Evolutionary conservation across 805 yeast species (phyloP).

Genomic region (Metschnikowia amazonensis): DNA sequence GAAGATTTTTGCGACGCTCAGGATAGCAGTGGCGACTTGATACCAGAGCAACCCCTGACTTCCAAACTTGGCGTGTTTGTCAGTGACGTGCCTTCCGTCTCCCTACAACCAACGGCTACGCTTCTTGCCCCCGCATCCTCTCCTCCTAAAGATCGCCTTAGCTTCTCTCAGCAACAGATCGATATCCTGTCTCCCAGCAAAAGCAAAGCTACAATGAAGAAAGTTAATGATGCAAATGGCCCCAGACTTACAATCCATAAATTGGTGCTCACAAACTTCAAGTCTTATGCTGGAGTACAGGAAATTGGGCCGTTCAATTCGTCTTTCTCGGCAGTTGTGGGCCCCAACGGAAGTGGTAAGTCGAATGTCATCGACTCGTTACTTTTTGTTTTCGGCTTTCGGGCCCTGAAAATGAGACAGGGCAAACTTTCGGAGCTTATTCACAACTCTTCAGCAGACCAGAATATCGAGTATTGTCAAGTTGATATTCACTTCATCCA

Average conservation of each 20-base stretch:
- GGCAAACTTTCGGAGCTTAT: constrained; percentile 88
- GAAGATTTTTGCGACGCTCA: constrained; percentile 4
- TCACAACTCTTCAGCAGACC: constrained; percentile 74
- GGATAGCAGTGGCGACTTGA: background rate
- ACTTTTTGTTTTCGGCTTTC: constrained; percentile 93
- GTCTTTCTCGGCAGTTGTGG: constrained; percentile 94
- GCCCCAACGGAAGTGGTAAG: constrained; percentile 98
- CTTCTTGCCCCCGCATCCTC: background rate
- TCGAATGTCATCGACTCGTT: constrained; percentile 96
- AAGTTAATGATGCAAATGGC: constrained; percentile 21
- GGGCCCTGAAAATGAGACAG: constrained; percentile 96
- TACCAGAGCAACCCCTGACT: background rate
- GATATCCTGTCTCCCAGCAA: constrained; percentile 28
- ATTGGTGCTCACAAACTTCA: constrained; percentile 77
- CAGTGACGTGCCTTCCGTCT: background rate
- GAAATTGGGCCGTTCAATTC: constrained; percentile 91
- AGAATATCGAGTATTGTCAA: constrained; percentile 65
- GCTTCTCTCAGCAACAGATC: constrained; percentile 25
- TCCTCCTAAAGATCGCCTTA: constrained; percentile 15
- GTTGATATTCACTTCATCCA: constrained; percentile 88
- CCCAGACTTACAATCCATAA: constrained; percentile 72
- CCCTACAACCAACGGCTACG: background rate
- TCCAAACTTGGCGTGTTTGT: background rate
- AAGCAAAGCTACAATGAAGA: constrained; percentile 19
- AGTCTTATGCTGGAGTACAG: constrained; percentile 92